These are phyloP conservation scores for Plantago coronopus DNA, from an alignment of 305 asterid species.

Conservation along the genomic window DNA sequence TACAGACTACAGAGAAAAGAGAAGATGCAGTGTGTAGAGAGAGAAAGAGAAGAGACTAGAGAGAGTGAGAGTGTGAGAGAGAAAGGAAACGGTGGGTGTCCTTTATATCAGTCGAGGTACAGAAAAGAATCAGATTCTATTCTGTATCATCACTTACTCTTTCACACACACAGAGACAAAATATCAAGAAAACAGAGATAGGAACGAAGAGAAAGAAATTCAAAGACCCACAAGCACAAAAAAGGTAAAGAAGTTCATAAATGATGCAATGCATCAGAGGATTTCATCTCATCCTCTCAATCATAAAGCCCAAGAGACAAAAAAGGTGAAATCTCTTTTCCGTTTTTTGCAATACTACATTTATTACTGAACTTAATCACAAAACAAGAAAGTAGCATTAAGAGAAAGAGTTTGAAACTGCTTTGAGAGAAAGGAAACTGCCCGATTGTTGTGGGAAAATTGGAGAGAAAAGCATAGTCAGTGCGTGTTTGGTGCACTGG, in stretches of 20 bases:
- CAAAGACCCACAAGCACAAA: constrained; percentile 6
- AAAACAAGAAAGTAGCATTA: too few species aligned
- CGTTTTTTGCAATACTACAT: constrained; percentile 15
- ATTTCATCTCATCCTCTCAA: too few species aligned
- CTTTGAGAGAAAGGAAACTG: neutral
- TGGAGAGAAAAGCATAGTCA: neutral
- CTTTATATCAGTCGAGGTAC: constrained; percentile 37
- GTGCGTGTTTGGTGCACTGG: too few species aligned
- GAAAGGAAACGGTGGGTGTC: constrained; percentile 30
- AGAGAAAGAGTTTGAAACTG: too few species aligned
- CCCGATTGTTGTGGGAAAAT: too few species aligned
- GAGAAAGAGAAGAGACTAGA: constrained; percentile 4
- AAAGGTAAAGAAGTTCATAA: neutral
- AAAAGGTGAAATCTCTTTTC: constrained; percentile 18
- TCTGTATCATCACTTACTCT: constrained; percentile 12
- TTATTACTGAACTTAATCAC: neutral
- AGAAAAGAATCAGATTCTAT: constrained; percentile 56
- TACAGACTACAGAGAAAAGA: constrained; percentile 6
- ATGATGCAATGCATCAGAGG: neutral
- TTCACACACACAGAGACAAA: constrained; percentile 13
- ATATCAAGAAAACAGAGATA: constrained; percentile 16
- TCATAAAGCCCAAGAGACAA: constrained; percentile 12
- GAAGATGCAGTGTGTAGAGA: constrained; percentile 14
- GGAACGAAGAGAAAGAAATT: constrained; percentile 10
- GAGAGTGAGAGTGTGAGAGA: constrained; percentile 9